Conservation (phyloP, 192 early-diverging fungal genomes). For the Rhizoclosmatium sp. region DNA sequence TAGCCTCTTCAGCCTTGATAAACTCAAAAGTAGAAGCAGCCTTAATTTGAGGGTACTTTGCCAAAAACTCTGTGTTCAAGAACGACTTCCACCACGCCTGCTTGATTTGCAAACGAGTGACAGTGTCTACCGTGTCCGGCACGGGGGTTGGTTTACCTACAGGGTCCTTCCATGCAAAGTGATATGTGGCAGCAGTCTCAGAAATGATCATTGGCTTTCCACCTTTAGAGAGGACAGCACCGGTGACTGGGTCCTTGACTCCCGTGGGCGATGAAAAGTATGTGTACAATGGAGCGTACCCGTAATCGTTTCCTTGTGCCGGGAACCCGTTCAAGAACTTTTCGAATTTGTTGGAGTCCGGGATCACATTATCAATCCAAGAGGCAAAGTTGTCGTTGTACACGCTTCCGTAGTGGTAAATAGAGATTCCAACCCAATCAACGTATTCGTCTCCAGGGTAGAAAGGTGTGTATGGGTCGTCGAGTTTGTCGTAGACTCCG, state of each 20-base stretch:
- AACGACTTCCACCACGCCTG: conserved; percentile 39
- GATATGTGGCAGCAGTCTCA: conserved; percentile 39
- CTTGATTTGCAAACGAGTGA: conserved; percentile 33
- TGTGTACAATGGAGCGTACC: conserved; percentile 36
- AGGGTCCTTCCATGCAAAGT: conserved; percentile 17
- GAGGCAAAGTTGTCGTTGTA: neutral
- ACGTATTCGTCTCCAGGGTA: conserved; percentile 37
- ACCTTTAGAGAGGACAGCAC: conserved; percentile 6
- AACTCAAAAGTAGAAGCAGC: conserved; percentile 33
- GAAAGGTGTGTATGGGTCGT: conserved; percentile 35
- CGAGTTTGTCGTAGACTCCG: conserved; percentile 10
- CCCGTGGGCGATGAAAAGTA: conserved; percentile 31
- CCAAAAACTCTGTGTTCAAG: conserved; percentile 4
- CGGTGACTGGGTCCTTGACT: neutral
- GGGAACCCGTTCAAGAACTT: conserved; percentile 25
- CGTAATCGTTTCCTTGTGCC: neutral
- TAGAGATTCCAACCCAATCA: conserved; percentile 38
- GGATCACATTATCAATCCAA: conserved; percentile 27
- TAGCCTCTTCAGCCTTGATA: conserved; percentile 34
- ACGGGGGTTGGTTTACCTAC: neutral
- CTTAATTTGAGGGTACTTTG: conserved; percentile 39
- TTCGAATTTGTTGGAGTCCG: conserved; percentile 27
- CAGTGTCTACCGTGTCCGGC: neutral
- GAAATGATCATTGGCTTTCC: conserved; percentile 32
- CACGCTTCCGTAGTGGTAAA: conserved; percentile 31